Percentiles rank a stretch among this genome's conserved stretches.
These are phyloP conservation scores for Cercospora zeina DNA, from an alignment of 2,329 filamentous ascomycete genomes.

Conservation along the genomic window DNA sequence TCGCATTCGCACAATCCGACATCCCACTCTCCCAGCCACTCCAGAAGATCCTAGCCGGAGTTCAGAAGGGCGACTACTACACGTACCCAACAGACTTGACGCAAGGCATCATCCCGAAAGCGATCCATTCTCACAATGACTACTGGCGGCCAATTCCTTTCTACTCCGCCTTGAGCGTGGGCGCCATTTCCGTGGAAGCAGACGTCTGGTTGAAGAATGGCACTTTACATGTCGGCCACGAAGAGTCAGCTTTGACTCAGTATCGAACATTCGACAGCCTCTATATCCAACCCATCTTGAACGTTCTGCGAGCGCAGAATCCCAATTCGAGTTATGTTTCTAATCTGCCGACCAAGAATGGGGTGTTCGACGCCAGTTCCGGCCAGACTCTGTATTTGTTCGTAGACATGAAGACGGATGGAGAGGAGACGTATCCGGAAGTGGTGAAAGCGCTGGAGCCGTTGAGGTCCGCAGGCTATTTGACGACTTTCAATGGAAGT, in stretches of 20 bases:
- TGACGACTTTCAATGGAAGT: constrained; percentile 55
- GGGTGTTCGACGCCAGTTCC: constrained; percentile 59
- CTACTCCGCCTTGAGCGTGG: constrained; percentile 57
- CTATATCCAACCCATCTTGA: constrained; percentile 61
- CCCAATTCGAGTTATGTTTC: constrained; percentile 54
- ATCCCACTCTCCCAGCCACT: constrained; percentile 50
- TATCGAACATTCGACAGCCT: constrained; percentile 58
- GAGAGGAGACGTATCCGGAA: constrained; percentile 56
- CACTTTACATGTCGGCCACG: constrained; percentile 60
- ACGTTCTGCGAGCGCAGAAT: constrained; percentile 58
- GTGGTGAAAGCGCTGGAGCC: constrained; percentile 60
- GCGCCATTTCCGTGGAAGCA: constrained; percentile 60
- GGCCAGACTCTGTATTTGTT: constrained; percentile 64
- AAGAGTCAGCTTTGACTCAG: constrained; percentile 53
- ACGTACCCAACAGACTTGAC: constrained; percentile 63
- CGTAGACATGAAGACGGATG: constrained; percentile 63
- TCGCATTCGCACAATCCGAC: constrained; percentile 36
- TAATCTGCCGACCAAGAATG: constrained; percentile 53
- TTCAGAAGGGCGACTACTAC: constrained; percentile 55
- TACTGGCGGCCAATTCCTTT: constrained; percentile 55
- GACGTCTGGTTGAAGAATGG: constrained; percentile 60
- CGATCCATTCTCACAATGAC: constrained; percentile 61
- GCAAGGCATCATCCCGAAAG: constrained; percentile 59
- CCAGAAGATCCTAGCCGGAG: constrained; percentile 58
- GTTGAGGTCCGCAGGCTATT: constrained; percentile 54